Evolutionary conservation across 208 protist species (phyloP).

Genomic region (Trypanosoma mega): DNA sequence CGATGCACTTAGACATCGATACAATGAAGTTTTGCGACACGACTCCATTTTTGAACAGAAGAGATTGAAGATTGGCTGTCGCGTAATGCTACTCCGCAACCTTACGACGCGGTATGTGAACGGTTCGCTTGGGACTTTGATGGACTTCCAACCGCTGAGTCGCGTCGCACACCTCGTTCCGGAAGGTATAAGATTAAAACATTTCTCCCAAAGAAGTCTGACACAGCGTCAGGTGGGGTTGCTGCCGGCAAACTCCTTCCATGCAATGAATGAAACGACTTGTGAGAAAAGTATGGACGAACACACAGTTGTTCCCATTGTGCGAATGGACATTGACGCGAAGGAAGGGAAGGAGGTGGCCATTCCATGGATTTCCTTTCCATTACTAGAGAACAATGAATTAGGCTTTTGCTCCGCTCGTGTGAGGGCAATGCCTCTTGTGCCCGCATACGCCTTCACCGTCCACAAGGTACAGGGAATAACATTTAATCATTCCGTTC

Average conservation of each 20-base stretch:
- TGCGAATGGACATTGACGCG: constrained; percentile 65
- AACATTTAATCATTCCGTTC: constrained; percentile 61
- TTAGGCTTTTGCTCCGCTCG: constrained; percentile 41
- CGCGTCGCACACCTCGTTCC: constrained; percentile 45
- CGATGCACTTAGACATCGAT: constrained; percentile 22
- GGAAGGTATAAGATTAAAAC: constrained; percentile 15
- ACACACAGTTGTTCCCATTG: constrained; percentile 44
- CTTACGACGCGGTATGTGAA: constrained; percentile 66
- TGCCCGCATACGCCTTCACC: constrained; percentile 88
- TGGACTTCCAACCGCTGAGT: constrained; percentile 39
- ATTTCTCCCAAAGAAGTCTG: no score
- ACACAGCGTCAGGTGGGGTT: background rate
- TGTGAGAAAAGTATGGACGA: background rate
- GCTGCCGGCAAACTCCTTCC: no score
- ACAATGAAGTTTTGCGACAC: constrained; percentile 30
- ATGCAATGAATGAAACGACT: constrained; percentile 1
- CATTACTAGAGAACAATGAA: constrained; percentile 14
- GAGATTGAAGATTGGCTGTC: constrained; percentile 78
- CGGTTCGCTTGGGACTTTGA: constrained; percentile 76
- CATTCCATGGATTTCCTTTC: constrained; percentile 68
- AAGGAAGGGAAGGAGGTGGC: constrained; percentile 43
- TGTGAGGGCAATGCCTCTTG: constrained; percentile 69
- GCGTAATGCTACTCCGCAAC: constrained; percentile 88
- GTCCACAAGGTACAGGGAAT: constrained; percentile 91
- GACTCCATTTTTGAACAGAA: constrained; percentile 73